phyloP scores from a whole-genome alignment of 2,329 filamentous ascomycete genomes.

The Sporothrix brunneoviolacea region DNA sequence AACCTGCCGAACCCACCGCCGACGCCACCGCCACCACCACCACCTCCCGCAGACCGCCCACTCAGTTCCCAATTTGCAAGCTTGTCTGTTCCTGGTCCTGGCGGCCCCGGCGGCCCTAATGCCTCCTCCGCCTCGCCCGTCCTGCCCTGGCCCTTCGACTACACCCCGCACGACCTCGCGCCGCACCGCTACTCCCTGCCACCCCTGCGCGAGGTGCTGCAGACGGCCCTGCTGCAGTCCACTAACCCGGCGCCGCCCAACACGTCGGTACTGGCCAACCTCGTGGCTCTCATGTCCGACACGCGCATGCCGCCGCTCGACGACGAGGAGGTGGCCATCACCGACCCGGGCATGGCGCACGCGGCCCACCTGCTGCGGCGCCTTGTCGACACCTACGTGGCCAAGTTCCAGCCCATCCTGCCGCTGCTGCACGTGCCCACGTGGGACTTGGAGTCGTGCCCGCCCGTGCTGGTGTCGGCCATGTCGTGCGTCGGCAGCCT shows the following conservation, averaged over 20 bases:
- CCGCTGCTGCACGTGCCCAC: conserved; percentile 26
- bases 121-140: background rate
- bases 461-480: conserved; percentile 23
- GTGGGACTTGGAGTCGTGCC: conserved; percentile 20
- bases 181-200: conserved; percentile 11
- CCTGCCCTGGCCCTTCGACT: conserved; percentile 16
- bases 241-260: background rate
- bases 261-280: conserved; percentile 15
- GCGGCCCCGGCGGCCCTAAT: background rate
- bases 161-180: conserved; percentile 1
- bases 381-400: conserved; percentile 23
- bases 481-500: conserved; percentile 27
- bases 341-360: conserved; percentile 14
- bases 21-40: background rate
- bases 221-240: conserved; percentile 9
- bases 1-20: background rate
- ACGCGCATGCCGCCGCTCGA: conserved; percentile 16
- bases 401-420: conserved; percentile 24
- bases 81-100: background rate
- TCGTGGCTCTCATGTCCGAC: conserved; percentile 22
- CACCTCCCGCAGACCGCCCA: background rate
- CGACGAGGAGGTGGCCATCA: no score
- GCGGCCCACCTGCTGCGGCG: conserved; percentile 20
- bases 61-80: background rate
- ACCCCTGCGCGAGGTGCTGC: conserved; percentile 21